Evolutionary conservation across 108 stramenopile genomes (phyloP).

Genomic region (Stephanodiscus triporus): DNA sequence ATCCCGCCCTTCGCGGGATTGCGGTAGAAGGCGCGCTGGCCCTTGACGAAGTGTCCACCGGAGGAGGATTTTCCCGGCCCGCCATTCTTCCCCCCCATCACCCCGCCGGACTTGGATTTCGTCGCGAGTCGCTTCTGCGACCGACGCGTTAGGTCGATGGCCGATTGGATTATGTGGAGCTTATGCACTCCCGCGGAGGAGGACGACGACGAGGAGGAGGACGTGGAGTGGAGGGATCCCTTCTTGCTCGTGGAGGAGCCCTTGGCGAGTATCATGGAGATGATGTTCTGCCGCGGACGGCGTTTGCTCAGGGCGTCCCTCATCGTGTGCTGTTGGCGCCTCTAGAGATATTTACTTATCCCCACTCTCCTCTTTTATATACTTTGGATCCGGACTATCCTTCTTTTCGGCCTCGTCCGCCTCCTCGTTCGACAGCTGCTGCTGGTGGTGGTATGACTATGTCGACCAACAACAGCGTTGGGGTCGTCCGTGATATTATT

Average conservation of each 20-base stretch:
- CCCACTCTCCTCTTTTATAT: too few species aligned
- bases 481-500: too few species aligned
- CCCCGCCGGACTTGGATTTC: neutral
- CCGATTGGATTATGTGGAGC: conserved; percentile 19
- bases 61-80: too few species aligned
- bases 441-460: too few species aligned
- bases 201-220: neutral
- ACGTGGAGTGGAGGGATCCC: neutral
- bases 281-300: conserved; percentile 43
- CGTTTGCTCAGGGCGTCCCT: conserved; percentile 41
- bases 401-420: too few species aligned
- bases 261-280: conserved; percentile 42
- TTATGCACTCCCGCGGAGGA: neutral
- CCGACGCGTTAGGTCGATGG: conserved; percentile 28
- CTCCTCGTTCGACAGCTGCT: too few species aligned
- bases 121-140: conserved; percentile 3
- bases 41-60: conserved; percentile 27
- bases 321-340: too few species aligned
- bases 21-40: conserved; percentile 39
- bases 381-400: too few species aligned
- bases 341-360: too few species aligned
- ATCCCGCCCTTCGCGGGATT: conserved; percentile 39
- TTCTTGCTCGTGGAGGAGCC: neutral
- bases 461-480: too few species aligned
- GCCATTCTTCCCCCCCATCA: neutral